Conservation (phyloP, 306 rosid species). For the Vigna reflexopilosa region DNA sequence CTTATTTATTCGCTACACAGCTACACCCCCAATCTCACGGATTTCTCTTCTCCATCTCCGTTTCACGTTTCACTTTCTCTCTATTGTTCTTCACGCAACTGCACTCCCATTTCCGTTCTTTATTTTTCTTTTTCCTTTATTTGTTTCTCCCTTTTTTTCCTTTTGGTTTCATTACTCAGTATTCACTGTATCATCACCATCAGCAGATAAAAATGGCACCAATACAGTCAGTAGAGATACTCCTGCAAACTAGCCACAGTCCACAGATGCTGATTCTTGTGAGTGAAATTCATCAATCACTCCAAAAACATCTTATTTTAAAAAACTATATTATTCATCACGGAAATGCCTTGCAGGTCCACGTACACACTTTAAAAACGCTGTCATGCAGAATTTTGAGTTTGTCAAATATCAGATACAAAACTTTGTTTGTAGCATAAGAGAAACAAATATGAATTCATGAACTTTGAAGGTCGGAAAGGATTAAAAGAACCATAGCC, state of each 20-base stretch:
- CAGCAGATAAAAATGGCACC: not conserved
- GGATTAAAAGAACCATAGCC: not conserved
- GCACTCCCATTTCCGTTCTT: no score
- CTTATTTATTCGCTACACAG: no score
- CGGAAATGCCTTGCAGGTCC: not conserved
- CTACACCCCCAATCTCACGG: no score
- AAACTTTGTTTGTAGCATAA: not conserved
- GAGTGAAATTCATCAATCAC: not conserved
- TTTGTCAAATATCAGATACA: not conserved
- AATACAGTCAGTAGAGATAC: not conserved
- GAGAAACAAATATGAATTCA: not conserved
- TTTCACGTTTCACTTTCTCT: no score
- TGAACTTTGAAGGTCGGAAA: slow-evolving; percentile 5
- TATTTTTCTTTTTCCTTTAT: no score
- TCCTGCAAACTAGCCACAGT: not conserved
- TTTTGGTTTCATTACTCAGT: not conserved
- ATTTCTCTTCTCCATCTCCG: no score
- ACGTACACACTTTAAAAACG: not conserved
- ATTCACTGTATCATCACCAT: not conserved
- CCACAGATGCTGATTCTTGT: not conserved
- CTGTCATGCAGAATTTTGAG: not conserved
- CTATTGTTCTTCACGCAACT: no score
- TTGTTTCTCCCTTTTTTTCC: no score
- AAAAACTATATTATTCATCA: not conserved
- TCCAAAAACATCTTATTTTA: not conserved